phyloP scores from a whole-genome alignment of 345 rosid species.

The Pistacia atlantica region DNA sequence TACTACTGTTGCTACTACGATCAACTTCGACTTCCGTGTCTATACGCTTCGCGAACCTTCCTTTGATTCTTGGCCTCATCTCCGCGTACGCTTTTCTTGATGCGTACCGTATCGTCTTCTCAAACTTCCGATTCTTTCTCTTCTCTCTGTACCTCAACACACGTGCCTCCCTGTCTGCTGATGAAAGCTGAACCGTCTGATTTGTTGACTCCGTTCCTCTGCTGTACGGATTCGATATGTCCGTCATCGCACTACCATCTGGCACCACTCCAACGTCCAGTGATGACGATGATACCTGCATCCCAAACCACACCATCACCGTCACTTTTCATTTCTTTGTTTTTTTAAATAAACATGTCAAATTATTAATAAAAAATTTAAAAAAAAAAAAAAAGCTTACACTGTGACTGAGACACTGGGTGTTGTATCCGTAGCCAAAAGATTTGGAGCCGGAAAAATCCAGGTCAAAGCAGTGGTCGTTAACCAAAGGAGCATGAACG shows the following conservation, averaged over 20 bases:
- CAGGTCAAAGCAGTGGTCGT: slow-evolving; percentile 56
- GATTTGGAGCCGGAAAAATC: slow-evolving; percentile 61
- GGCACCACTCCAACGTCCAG: slow-evolving; percentile 93
- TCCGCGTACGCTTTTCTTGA: slow-evolving; percentile 94
- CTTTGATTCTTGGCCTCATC: slow-evolving; percentile 90
- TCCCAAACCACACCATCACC: background rate
- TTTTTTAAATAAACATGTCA: background rate
- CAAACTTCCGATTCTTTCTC: slow-evolving; percentile 91
- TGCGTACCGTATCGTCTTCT: slow-evolving; percentile 95
- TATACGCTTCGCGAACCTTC: slow-evolving; percentile 82
- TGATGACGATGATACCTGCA: slow-evolving; percentile 87
- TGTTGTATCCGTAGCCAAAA: slow-evolving; percentile 42
- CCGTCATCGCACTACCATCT: slow-evolving; percentile 65
- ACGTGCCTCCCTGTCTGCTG: slow-evolving; percentile 87
- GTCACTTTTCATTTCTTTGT: background rate
- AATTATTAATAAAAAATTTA: background rate
- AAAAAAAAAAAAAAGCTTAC: slow-evolving; percentile 43
- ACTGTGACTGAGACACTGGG: slow-evolving; percentile 60
- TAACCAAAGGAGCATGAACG: slow-evolving; percentile 39
- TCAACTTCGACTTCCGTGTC: slow-evolving; percentile 43
- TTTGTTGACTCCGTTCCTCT: slow-evolving; percentile 46
- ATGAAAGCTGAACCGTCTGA: slow-evolving; percentile 62
- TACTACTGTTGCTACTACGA: slow-evolving; percentile 29
- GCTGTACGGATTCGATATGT: slow-evolving; percentile 59
- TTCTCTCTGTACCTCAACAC: slow-evolving; percentile 98